Percentiles rank a stretch among this genome's conserved stretches.
Evolutionary conservation across 257 asterid genomes (phyloP).

Genomic region (Nicotiana tabacum): DNA sequence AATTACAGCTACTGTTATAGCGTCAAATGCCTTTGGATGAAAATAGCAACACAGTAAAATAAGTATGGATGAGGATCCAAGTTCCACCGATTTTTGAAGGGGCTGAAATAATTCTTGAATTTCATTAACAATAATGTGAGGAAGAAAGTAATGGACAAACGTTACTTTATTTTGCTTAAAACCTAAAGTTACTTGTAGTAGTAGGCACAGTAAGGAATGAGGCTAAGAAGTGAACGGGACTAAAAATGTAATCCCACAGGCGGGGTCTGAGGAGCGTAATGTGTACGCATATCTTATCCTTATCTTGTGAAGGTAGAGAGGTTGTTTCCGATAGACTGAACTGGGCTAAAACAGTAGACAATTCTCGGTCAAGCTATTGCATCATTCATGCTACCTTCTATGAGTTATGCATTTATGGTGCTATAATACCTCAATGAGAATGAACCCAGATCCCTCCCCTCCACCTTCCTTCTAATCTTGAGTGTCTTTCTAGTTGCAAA

Average conservation of each 20-base stretch:
- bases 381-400: too few species aligned
- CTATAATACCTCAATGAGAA: too few species aligned
- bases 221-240: background rate
- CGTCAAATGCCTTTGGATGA: background rate
- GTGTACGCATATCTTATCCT: too few species aligned
- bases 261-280: too few species aligned
- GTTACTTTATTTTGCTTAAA: background rate
- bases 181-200: background rate
- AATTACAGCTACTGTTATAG: background rate
- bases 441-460: too few species aligned
- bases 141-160: background rate
- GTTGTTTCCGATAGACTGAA: too few species aligned
- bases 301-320: too few species aligned
- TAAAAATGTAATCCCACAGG: too few species aligned
- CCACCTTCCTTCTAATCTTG: too few species aligned
- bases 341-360: background rate
- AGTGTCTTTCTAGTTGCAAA: too few species aligned
- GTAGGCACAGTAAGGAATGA: background rate
- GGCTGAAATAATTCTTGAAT: background rate
- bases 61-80: background rate
- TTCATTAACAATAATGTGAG: background rate
- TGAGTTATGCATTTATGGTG: too few species aligned
- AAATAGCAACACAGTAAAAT: background rate
- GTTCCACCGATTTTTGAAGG: background rate
- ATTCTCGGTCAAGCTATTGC: background rate